A percentile compares a stretch with the other conserved stretches of the same genome.
These are phyloP conservation scores for Physcomitrium patens DNA, from an alignment of 225 moss, liverwort and hornwort genomes.

Conservation along the genomic window DNA sequence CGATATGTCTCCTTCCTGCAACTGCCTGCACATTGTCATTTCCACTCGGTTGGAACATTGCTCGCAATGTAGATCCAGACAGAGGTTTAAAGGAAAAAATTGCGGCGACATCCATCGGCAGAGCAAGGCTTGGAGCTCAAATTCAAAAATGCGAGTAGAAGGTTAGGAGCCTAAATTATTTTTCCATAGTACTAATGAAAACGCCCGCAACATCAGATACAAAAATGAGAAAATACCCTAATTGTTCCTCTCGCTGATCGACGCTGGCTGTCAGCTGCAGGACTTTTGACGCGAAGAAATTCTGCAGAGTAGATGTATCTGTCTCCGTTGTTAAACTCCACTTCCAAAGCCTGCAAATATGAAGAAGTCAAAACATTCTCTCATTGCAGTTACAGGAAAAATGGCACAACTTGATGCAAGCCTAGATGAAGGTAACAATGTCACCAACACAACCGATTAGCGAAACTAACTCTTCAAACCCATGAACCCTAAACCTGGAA, in stretches of 20 bases:
- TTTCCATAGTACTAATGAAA: too few relatives aligned
- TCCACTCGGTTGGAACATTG: neutral
- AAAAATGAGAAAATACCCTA: conserved; percentile 37
- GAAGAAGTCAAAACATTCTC: neutral
- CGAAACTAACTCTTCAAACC: neutral
- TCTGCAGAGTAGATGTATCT: conserved; percentile 58
- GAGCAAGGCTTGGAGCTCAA: neutral
- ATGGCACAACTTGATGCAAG: neutral
- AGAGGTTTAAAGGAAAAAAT: neutral
- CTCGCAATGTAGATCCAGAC: neutral
- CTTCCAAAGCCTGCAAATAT: conserved; percentile 56
- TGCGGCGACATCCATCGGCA: neutral
- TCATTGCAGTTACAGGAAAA: neutral
- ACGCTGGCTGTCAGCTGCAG: conserved; percentile 69
- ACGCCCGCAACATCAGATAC: neutral
- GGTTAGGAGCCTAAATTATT: too few relatives aligned
- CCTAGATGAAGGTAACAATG: neutral
- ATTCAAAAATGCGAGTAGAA: neutral
- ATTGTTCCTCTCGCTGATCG: conserved; percentile 36
- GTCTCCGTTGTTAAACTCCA: conserved; percentile 53
- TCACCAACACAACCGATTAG: neutral
- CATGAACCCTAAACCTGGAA: neutral
- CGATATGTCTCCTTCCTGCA: conserved; percentile 63
- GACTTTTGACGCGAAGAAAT: conserved; percentile 68
- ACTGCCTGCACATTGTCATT: conserved; percentile 46